Evolutionary conservation across 2,329 filamentous ascomycete species (phyloP), one percentile per base, ranked within the genome.

Genomic region (Sclerotinia spermophila): DNA sequence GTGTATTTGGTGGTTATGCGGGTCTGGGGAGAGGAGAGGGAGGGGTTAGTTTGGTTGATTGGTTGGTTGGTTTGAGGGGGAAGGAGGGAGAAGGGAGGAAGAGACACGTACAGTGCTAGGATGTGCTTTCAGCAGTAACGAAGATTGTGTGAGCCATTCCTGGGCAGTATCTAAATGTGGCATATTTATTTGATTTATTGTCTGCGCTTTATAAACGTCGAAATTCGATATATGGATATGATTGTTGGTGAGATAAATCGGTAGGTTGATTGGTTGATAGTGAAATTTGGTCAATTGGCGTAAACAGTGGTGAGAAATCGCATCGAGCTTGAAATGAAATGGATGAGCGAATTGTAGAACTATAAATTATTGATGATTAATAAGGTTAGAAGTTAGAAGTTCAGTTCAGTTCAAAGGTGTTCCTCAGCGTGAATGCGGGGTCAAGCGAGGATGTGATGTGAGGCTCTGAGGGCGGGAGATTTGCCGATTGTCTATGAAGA

Each of bases 1-100:
- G 89, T 90, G 88, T 98, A 99, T 85, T 92, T 94, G 74, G 94
- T 97, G 75, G 93, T 96, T 83, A 98, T 93, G 78, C 90, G 88
- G 62, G 95, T 94, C 94, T 97, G 78, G 30, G 59, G n/a, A n/a
- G n/a, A n/a, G 33, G 71, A 44, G 40, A 33, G 40, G 70, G 33
- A 35, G 30, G 33, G 27, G 67, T 65, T 71, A 75, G 72, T 71
- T 69, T 66, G 72, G 27, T 24, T 61, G 71, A 72, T 69, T 66
- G 72, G 27, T 24, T 61, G 71, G 72, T 48, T 62, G 70, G 45
- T 6, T 15, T 35, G 59, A 62, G 42, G 45, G 58, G 67, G 60
- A 59, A 40, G 51, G 69, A 45, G 44, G 10, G 42, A 71, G 8
- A 10, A 53, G 40, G n/a, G 17, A 65, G 62, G 56, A 64, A 67